phyloP scores from a whole-genome alignment of 805 yeast species.

The Nakazawaea ishiwadae region DNA sequence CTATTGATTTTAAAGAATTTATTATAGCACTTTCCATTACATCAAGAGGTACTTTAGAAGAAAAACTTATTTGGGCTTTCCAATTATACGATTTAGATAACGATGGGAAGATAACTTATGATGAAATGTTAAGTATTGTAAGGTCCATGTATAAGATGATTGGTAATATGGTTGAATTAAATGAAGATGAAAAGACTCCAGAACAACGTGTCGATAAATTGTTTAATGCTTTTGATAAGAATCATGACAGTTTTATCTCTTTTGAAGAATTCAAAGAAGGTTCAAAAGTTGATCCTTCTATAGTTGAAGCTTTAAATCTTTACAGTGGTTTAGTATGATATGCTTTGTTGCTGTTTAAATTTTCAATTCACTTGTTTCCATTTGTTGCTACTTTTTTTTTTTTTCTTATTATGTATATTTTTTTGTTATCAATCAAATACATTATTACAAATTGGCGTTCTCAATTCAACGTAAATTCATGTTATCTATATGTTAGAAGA shows the following conservation, averaged over 20 bases:
- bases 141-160: conserved; percentile 90
- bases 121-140: conserved; percentile 77
- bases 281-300: conserved; percentile 72
- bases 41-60: conserved; percentile 79
- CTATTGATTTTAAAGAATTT: conserved; percentile 88
- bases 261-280: conserved; percentile 82
- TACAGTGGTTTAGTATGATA: conserved; percentile 75
- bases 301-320: conserved; percentile 68
- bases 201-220: conserved; percentile 81
- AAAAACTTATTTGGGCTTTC: conserved; percentile 87
- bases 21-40: conserved; percentile 84
- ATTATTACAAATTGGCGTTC: background rate
- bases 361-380: too few relatives aligned
- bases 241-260: conserved; percentile 64
- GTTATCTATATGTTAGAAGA: too few relatives aligned
- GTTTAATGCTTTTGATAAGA: conserved; percentile 68
- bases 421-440: too few relatives aligned
- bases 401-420: too few relatives aligned
- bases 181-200: conserved; percentile 89
- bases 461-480: too few relatives aligned
- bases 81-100: conserved; percentile 78
- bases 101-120: conserved; percentile 70
- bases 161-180: conserved; percentile 86
- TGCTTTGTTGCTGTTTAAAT: background rate
- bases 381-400: too few relatives aligned